phyloP scores from a whole-genome alignment of 1,139 yeast genomes.

The Yamadazyma diospyri region DNA sequence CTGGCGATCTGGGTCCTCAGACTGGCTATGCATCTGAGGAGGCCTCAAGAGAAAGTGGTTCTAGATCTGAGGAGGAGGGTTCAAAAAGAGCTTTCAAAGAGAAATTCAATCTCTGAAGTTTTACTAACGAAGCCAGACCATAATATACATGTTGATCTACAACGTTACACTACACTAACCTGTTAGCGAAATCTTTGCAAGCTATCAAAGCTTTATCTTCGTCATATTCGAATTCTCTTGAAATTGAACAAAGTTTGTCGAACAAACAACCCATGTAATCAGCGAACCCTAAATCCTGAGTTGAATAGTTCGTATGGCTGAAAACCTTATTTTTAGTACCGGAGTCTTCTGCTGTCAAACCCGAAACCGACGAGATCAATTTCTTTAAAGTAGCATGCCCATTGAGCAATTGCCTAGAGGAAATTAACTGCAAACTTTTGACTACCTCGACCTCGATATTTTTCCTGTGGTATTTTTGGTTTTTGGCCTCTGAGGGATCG shows the following conservation, averaged over 20 bases:
- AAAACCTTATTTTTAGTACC: no score
- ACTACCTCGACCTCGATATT: conserved; percentile 14
- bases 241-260: conserved; percentile 7
- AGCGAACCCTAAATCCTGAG: background rate
- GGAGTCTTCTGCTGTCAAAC: no score
- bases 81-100: no score
- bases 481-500: background rate
- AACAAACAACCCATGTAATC: conserved; percentile 11
- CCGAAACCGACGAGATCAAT: no score
- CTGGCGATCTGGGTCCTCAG: no score
- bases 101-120: no score
- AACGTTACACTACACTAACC: conserved; percentile 17
- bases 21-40: no score
- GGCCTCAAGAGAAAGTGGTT: no score
- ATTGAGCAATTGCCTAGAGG: conserved; percentile 6
- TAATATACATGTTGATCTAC: no score
- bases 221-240: conserved; percentile 6
- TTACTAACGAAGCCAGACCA: no score
- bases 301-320: no score
- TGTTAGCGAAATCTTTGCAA: conserved; percentile 16
- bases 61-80: no score
- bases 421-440: conserved; percentile 9
- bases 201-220: conserved; percentile 10
- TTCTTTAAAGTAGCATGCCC: conserved; percentile 7
- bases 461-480: conserved; percentile 10